Conservation (phyloP, 1,284 basidiomycete species). For the Meira nashicola region DNA sequence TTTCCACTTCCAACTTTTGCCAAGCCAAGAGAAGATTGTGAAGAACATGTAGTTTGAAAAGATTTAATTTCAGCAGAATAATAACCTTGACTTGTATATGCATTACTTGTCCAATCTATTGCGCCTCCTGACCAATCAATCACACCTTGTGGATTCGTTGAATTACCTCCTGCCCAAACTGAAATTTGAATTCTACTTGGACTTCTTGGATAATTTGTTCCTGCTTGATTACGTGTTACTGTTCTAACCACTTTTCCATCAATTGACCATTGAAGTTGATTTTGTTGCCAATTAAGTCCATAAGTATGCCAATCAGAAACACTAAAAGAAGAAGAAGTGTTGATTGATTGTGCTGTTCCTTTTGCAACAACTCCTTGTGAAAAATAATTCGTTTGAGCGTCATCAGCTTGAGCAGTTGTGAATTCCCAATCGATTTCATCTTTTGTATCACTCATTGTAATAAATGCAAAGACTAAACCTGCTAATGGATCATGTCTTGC, state of each 20-base stretch:
- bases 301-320: slow-evolving; percentile 38
- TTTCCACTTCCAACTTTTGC: slow-evolving; percentile 17
- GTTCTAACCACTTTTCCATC: slow-evolving; percentile 35
- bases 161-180: slow-evolving; percentile 35
- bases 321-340: neutral
- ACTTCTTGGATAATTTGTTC: slow-evolving; percentile 30
- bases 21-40: slow-evolving; percentile 18
- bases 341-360: neutral
- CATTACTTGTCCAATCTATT: slow-evolving; percentile 28
- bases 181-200: slow-evolving; percentile 41
- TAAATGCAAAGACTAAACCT: slow-evolving; percentile 43
- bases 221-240: slow-evolving; percentile 21
- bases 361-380: slow-evolving; percentile 14
- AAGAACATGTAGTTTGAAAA: slow-evolving; percentile 30
- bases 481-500: slow-evolving; percentile 32
- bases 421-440: slow-evolving; percentile 45
- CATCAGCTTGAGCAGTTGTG: slow-evolving; percentile 20
- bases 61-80: slow-evolving; percentile 42
- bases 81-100: slow-evolving; percentile 37
- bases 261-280: slow-evolving; percentile 34
- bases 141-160: slow-evolving; percentile 25
- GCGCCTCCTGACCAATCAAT: slow-evolving; percentile 40
- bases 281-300: slow-evolving; percentile 39
- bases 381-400: slow-evolving; percentile 34
- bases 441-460: slow-evolving; percentile 32